Conservation (phyloP, 352 stramenopile species). For the Phytophthora pinifolia region DNA sequence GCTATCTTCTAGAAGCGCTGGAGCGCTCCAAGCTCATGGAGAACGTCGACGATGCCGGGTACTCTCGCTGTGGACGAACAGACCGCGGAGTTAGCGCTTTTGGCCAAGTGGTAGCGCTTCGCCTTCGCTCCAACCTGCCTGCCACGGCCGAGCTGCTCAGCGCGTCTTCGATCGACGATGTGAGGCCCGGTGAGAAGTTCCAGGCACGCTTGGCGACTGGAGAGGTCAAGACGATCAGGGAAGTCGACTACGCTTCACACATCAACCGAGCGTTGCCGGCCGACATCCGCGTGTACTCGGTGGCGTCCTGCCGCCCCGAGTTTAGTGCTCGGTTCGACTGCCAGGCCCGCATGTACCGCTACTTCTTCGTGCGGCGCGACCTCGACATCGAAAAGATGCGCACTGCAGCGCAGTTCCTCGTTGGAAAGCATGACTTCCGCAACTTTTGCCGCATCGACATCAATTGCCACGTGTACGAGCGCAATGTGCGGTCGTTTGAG, state of each 20-base stretch:
- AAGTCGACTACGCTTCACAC: constrained; percentile 96
- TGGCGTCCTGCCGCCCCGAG: constrained; percentile 65
- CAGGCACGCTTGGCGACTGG: constrained; percentile 54
- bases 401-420: constrained; percentile 79
- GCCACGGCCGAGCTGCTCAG: constrained; percentile 63
- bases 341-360: constrained; percentile 94
- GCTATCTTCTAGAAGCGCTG: constrained; percentile 93
- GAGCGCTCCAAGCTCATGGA: constrained; percentile 91
- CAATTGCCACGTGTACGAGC: constrained; percentile 96
- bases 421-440: constrained; percentile 97
- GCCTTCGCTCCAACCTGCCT: constrained; percentile 77
- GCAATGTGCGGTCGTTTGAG: constrained; percentile 75
- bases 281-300: constrained; percentile 85
- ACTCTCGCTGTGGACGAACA: constrained; percentile 97
- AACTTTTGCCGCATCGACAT: constrained; percentile 99
- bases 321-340: constrained; percentile 97
- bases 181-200: constrained; percentile 61
- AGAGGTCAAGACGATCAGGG: constrained; percentile 73
- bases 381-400: constrained; percentile 88
- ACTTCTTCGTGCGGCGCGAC: constrained; percentile 93
- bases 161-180: constrained; percentile 62
- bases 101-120: constrained; percentile 73
- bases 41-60: constrained; percentile 78
- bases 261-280: constrained; percentile 96
- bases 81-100: constrained; percentile 95